Percentiles rank a stretch among this genome's conserved stretches.
phyloP scores from a whole-genome alignment of 2,329 filamentous ascomycete genomes.

The Penicillium sp. region DNA sequence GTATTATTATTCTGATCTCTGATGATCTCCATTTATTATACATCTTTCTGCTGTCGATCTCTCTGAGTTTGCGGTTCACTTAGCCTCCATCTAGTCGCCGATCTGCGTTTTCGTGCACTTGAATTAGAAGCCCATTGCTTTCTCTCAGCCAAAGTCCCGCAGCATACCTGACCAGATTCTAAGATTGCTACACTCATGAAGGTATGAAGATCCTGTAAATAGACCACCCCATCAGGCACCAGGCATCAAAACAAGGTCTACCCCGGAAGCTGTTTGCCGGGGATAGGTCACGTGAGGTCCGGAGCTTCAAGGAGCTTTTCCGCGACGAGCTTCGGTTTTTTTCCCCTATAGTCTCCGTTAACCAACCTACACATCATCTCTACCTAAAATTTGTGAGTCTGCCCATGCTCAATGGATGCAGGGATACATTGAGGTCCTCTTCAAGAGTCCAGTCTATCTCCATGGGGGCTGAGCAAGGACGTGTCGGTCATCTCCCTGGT shows the following conservation, averaged over 20 bases:
- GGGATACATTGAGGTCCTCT: neutral
- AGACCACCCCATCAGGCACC: neutral
- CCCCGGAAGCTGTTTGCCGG: conserved; percentile 7
- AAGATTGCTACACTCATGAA: neutral
- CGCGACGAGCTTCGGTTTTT: conserved; percentile 25
- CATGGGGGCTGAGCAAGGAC: neutral
- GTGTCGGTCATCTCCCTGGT: neutral
- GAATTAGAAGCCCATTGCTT: conserved; percentile 4
- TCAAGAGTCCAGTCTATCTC: neutral
- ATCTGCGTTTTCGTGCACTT: conserved; percentile 7
- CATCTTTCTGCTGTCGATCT: conserved; percentile 10
- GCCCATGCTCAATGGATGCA: neutral
- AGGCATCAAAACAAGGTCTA: neutral
- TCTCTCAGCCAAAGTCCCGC: neutral
- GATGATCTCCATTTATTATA: conserved; percentile 4
- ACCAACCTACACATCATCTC: conserved; percentile 11
- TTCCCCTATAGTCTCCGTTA: conserved; percentile 18
- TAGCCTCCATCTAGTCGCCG: conserved; percentile 5
- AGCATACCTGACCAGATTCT: too few species aligned
- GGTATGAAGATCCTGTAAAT: neutral
- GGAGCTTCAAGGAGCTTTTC: conserved; percentile 21
- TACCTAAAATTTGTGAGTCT: conserved; percentile 19
- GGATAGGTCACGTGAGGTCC: conserved; percentile 14
- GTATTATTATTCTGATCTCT: conserved; percentile 16
- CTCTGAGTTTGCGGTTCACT: conserved; percentile 11